Evolutionary conservation across 2,329 filamentous ascomycete genomes (phyloP).

Genomic region (Cladosporium sphaerospermum): DNA sequence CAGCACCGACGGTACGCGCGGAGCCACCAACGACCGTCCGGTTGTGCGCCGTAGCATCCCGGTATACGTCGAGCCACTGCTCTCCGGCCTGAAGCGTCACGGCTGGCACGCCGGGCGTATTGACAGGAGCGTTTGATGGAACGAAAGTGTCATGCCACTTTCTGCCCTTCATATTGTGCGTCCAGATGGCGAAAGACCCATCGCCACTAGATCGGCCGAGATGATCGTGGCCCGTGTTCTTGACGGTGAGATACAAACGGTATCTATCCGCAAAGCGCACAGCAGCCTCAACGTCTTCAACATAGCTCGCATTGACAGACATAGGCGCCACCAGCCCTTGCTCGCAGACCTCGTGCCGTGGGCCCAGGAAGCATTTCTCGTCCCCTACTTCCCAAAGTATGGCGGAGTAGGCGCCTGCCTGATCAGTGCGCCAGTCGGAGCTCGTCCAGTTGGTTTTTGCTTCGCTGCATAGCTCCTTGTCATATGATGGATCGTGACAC

Average conservation of each 20-base stretch:
- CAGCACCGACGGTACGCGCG: conserved; percentile 20
- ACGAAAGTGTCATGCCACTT: background rate
- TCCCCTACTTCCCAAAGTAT: background rate
- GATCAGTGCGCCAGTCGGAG: background rate
- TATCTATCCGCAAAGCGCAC: conserved; percentile 19
- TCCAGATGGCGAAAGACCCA: conserved; percentile 21
- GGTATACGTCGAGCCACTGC: conserved; percentile 17
- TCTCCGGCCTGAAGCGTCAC: conserved; percentile 20
- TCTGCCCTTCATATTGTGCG: conserved; percentile 14
- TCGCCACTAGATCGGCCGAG: conserved; percentile 17
- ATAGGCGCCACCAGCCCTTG: background rate
- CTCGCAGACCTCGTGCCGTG: background rate
- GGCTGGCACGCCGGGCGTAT: conserved; percentile 9
- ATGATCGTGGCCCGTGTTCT: conserved; percentile 25
- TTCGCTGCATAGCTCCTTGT: background rate
- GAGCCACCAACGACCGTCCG: conserved; percentile 20
- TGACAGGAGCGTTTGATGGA: conserved; percentile 6
- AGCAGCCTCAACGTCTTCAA: conserved; percentile 18
- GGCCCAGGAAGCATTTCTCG: background rate
- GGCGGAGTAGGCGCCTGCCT: background rate
- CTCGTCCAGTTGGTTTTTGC: background rate
- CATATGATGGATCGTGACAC: background rate
- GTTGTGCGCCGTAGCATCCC: conserved; percentile 16
- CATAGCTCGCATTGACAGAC: background rate
- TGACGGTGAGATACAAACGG: conserved; percentile 21